Percentiles rank a stretch among this genome's conserved stretches.
phyloP scores from a whole-genome alignment of 495 filamentous ascomycete species.

The Podospora australis region DNA sequence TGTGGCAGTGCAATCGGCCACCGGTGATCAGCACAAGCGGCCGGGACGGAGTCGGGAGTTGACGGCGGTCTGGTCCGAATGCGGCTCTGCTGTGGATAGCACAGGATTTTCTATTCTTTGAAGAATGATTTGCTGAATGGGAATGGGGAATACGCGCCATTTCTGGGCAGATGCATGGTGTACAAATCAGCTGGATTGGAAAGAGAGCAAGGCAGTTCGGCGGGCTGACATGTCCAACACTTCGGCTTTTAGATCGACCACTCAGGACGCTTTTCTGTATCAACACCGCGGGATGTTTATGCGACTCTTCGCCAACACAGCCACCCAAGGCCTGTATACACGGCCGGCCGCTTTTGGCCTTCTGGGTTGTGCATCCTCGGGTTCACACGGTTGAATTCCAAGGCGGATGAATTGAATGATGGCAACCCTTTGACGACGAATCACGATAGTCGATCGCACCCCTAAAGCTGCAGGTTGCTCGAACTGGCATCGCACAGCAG shows the following conservation, averaged over 20 bases:
- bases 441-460: background rate
- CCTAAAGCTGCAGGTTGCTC: background rate
- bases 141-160: background rate
- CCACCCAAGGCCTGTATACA: slow-evolving; percentile 7
- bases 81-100: background rate
- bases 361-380: slow-evolving; percentile 7
- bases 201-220: slow-evolving; percentile 11
- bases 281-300: slow-evolving; percentile 3
- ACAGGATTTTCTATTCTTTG: background rate
- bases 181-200: background rate
- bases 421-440: background rate
- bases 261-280: background rate
- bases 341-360: slow-evolving; percentile 12
- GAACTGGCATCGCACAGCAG: background rate
- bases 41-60: background rate
- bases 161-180: background rate
- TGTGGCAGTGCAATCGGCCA: background rate
- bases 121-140: background rate
- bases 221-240: slow-evolving; percentile 8
- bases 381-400: background rate
- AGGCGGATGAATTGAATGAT: background rate
- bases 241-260: background rate
- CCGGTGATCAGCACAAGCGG: background rate
- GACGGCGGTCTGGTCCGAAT: background rate
- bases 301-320: slow-evolving; percentile 13